These are phyloP conservation scores for Paxillus ammoniavirescens DNA, from an alignment of 768 basidiomycete genomes.

Conservation along the genomic window DNA sequence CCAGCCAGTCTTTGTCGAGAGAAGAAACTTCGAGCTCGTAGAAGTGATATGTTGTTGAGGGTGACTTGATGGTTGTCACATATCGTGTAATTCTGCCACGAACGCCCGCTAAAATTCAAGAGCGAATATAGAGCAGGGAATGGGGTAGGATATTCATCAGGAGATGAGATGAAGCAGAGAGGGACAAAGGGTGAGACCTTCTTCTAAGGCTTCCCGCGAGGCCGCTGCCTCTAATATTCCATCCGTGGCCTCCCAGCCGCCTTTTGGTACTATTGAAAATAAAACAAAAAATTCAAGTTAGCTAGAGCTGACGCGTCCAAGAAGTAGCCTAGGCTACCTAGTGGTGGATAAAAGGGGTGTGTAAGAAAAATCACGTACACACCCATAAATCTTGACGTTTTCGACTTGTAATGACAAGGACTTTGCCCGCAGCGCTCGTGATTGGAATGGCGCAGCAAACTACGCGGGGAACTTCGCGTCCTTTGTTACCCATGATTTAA, in stretches of 20 bases:
- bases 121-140: constrained; percentile 30
- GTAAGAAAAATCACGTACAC: constrained; percentile 58
- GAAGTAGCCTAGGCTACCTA: background rate
- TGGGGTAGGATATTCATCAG: constrained; percentile 56
- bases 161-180: constrained; percentile 70
- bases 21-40: constrained; percentile 82
- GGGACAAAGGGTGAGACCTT: constrained; percentile 89
- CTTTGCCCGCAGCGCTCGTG: constrained; percentile 65
- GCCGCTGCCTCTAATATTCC: constrained; percentile 82
- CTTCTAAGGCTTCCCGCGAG: constrained; percentile 90
- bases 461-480: constrained; percentile 76
- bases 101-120: constrained; percentile 66
- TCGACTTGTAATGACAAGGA: constrained; percentile 82
- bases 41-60: constrained; percentile 83
- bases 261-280: constrained; percentile 73
- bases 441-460: constrained; percentile 93
- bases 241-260: constrained; percentile 86
- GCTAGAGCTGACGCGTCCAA: constrained; percentile 2
- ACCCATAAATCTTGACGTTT: constrained; percentile 83
- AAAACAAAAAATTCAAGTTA: constrained; percentile 7
- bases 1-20: constrained; percentile 80
- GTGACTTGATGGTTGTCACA: constrained; percentile 78
- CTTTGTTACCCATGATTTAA: constrained; percentile 57
- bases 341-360: constrained; percentile 3
- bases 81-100: constrained; percentile 84